These are phyloP conservation scores for Fusarium nodosum DNA, from an alignment of 2,329 filamentous ascomycete species.

Conservation along the genomic window DNA sequence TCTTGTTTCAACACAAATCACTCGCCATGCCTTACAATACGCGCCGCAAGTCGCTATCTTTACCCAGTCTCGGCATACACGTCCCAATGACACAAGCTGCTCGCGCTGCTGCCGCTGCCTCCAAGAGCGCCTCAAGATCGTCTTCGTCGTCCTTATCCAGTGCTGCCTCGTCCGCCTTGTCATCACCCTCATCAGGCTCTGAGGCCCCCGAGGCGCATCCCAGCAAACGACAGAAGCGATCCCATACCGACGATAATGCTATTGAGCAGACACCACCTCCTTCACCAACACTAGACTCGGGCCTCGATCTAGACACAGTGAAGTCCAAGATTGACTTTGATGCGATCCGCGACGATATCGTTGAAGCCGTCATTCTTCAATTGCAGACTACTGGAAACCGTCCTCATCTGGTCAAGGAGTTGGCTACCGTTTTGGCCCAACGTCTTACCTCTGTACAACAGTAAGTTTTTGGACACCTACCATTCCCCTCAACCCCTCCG, in stretches of 20 bases:
- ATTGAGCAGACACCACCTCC: conserved; percentile 78
- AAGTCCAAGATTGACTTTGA: conserved; percentile 71
- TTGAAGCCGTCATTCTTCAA: conserved; percentile 89
- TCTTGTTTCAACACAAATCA: conserved; percentile 27
- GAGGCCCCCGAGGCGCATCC: conserved; percentile 57
- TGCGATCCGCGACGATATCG: conserved; percentile 93
- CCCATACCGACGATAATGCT: conserved; percentile 85
- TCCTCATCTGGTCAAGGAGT: conserved; percentile 94
- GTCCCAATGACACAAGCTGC: conserved; percentile 77
- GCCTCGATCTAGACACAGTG: conserved; percentile 49
- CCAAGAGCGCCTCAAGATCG: conserved; percentile 54
- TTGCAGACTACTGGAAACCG: conserved; percentile 91
- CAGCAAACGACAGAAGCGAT: conserved; percentile 81
- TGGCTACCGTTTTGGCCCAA: conserved; percentile 82
- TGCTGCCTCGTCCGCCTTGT: conserved; percentile 51
- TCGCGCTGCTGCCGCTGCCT: conserved; percentile 66
- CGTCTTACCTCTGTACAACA: conserved; percentile 88
- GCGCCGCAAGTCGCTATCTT: conserved; percentile 92
- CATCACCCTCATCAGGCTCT: conserved; percentile 51
- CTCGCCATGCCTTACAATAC: conserved; percentile 90
- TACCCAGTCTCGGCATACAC: conserved; percentile 93
- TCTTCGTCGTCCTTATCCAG: conserved; percentile 48
- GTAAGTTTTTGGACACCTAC: conserved; percentile 68
- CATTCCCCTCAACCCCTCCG: conserved; percentile 30
- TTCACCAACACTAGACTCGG: conserved; percentile 54